Conservation (phyloP, 2,329 filamentous ascomycete genomes). For the Fusarium sp. region DNA sequence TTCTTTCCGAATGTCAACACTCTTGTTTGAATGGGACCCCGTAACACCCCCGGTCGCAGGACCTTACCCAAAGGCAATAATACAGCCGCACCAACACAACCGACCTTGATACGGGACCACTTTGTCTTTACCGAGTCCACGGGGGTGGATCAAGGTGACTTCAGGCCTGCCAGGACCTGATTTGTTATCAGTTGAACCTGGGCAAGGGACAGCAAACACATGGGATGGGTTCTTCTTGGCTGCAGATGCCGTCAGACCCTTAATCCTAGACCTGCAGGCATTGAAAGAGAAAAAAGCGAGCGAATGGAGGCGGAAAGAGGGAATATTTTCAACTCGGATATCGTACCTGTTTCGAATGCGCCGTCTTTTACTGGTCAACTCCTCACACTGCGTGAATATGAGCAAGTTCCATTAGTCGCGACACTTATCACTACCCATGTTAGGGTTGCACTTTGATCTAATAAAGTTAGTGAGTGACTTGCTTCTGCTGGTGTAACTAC, state of each 20-base stretch:
- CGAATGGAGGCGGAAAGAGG: neutral
- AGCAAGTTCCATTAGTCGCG: neutral
- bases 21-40: neutral
- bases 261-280: neutral
- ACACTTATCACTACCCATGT: neutral
- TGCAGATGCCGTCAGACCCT: neutral
- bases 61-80: no score
- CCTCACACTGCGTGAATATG: neutral
- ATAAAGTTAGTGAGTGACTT: neutral
- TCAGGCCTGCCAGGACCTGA: conserved; percentile 1
- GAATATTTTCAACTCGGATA: neutral
- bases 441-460: neutral
- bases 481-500: neutral
- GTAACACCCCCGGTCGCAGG: conserved; percentile 5
- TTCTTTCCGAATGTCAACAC: no score
- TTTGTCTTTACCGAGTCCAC: conserved; percentile 13
- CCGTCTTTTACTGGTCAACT: neutral
- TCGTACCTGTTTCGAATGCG: neutral
- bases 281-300: neutral
- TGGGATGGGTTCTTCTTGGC: neutral
- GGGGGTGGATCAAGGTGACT: rapidly evolving
- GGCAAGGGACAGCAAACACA: neutral
- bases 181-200: conserved; percentile 7
- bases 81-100: no score
- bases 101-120: neutral